Percentiles rank a stretch among this genome's conserved stretches.
Conservation (phyloP, 2,329 filamentous ascomycete genomes). For the Beauveria rudraprayagi region DNA sequence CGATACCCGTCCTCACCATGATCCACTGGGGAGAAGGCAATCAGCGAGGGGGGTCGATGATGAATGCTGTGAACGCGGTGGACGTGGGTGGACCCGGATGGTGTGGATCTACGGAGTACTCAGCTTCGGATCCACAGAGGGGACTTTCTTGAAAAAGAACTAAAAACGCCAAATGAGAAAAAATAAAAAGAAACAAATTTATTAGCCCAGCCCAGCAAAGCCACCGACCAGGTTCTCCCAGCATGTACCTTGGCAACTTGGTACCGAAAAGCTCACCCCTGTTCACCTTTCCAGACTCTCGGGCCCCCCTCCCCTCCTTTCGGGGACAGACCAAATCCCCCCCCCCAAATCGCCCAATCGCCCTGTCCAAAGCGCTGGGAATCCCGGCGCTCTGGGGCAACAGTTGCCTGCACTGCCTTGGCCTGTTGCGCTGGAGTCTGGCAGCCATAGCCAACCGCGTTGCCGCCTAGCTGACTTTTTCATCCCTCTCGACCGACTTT, state of each 20-base stretch:
- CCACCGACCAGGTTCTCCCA: background rate
- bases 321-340: too few species aligned
- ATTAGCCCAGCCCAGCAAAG: background rate
- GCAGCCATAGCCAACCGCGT: background rate
- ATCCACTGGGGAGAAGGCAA: background rate
- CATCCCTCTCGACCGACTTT: background rate
- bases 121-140: background rate
- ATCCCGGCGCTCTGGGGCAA: conserved; percentile 3
- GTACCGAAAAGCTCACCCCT: background rate
- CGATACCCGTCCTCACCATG: conserved; percentile 7
- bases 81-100: background rate
- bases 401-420: background rate
- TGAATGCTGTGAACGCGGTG: background rate
- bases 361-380: conserved; percentile 7
- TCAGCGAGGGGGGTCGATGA: background rate
- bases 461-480: background rate
- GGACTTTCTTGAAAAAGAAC: too few species aligned
- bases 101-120: background rate
- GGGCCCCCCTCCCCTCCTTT: conserved; percentile 4
- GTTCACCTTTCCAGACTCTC: conserved; percentile 10
- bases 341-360: background rate
- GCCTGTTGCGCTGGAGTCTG: background rate
- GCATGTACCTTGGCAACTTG: background rate
- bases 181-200: background rate
- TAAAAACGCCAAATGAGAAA: too few species aligned